Evolutionary conservation across 805 yeast genomes (phyloP).

Genomic region (Candida fluviatilis): DNA sequence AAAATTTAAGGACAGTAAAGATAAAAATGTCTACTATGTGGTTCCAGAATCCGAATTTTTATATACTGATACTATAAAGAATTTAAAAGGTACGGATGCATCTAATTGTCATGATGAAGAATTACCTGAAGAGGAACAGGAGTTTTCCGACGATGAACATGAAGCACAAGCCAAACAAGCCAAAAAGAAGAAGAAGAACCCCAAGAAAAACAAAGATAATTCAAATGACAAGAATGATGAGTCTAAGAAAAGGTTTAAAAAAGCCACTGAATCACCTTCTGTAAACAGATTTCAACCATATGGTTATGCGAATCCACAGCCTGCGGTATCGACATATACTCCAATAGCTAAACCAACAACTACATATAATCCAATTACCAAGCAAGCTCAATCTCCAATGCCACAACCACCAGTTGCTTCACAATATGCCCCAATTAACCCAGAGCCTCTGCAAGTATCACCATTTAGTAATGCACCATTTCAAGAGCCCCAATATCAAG

Average conservation of each 20-base stretch:
- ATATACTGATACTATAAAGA: conserved; percentile 67
- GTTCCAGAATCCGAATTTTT: conserved; percentile 78
- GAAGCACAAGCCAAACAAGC: conserved; percentile 68
- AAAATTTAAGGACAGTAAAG: conserved; percentile 44
- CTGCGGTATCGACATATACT: conserved; percentile 6
- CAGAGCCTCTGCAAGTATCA: neutral
- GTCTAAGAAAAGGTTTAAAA: conserved; percentile 11
- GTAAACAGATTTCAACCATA: conserved; percentile 17
- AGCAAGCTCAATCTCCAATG: neutral
- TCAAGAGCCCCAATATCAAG: neutral
- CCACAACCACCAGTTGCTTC: neutral
- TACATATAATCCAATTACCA: conserved; percentile 4
- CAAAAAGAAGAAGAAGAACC: conserved; percentile 56
- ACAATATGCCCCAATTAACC: conserved; percentile 1
- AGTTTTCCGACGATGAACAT: conserved; percentile 90
- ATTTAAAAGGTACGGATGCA: conserved; percentile 86
- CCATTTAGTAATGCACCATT: neutral
- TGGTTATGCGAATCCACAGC: conserved; percentile 17
- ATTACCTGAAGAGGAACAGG: conserved; percentile 87
- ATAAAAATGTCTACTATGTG: conserved; percentile 65
- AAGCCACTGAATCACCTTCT: conserved; percentile 4
- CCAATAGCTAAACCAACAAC: conserved; percentile 6
- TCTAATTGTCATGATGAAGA: conserved; percentile 95
- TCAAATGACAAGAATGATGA: conserved; percentile 6
- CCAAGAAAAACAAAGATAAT: conserved; percentile 29